phyloP scores from a whole-genome alignment of 352 stramenopile species.

The Phytophthora capsici region DNA sequence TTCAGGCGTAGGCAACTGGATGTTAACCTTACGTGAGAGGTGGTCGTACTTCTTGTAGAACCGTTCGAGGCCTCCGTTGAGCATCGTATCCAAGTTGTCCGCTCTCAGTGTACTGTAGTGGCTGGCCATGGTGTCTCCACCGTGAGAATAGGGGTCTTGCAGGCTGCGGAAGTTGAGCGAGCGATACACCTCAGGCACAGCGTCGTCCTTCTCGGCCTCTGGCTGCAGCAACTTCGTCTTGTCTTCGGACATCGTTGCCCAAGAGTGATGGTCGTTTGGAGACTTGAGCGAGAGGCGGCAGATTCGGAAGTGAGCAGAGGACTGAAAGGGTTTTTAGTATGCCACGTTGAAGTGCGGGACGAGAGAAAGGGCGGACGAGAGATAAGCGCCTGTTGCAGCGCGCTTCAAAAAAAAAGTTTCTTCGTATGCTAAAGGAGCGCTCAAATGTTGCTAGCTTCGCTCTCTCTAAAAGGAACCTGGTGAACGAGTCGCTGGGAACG shows the following conservation, averaged over 20 bases:
- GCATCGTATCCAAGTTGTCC: slow-evolving; percentile 58
- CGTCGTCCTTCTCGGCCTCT: slow-evolving; percentile 29
- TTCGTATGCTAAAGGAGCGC: too few relatives aligned
- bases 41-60: too few relatives aligned
- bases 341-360: neutral
- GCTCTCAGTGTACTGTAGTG: slow-evolving; percentile 55
- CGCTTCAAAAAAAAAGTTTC: too few relatives aligned
- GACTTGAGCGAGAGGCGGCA: neutral
- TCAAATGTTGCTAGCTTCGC: too few relatives aligned
- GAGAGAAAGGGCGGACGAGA: neutral
- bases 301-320: neutral
- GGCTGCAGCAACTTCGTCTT: slow-evolving; percentile 58
- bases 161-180: slow-evolving; percentile 74
- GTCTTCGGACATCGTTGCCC: slow-evolving; percentile 24
- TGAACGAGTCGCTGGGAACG: too few relatives aligned
- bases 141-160: slow-evolving; percentile 74
- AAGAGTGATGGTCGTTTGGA: neutral
- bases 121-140: slow-evolving; percentile 32
- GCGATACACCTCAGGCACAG: slow-evolving; percentile 67
- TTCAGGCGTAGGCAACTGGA: slow-evolving; percentile 43
- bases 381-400: too few relatives aligned
- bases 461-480: too few relatives aligned
- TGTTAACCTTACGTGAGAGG: too few relatives aligned
- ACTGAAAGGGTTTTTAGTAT: too few relatives aligned
- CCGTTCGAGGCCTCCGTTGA: too few relatives aligned